Conservation (phyloP, 129 eudicot species). For the Oenanthe sinensis region DNA sequence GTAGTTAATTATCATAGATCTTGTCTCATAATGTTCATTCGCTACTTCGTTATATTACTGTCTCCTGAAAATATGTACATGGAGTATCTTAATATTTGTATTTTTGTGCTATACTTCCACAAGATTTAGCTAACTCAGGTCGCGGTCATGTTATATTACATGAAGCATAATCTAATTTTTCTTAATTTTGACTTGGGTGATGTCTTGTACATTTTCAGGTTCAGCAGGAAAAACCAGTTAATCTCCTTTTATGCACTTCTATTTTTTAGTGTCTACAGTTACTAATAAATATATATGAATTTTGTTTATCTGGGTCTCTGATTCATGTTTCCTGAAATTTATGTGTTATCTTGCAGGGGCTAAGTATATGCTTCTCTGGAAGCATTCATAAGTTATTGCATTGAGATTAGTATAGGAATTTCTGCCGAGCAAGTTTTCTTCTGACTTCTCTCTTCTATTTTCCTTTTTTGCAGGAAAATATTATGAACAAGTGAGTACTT, state of each 20-base stretch:
- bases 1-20: not conserved
- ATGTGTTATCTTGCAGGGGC: conserved; percentile 48
- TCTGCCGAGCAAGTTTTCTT: not conserved
- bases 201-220: conserved; percentile 30
- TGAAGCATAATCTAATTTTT: not conserved
- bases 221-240: not conserved
- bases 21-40: not conserved
- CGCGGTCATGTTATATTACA: not conserved
- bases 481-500: not conserved
- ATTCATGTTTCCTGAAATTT: conserved; percentile 12
- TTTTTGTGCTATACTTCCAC: conserved; percentile 16
- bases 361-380: conserved; percentile 34
- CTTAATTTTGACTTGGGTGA: conserved; percentile 7
- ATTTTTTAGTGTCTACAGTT: not conserved
- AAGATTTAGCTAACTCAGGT: not conserved
- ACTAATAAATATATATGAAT: not conserved
- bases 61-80: not conserved
- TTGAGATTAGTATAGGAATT: not conserved
- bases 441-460: not conserved
- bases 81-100: not conserved
- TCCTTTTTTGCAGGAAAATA: conserved; percentile 4
- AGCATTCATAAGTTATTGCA: conserved; percentile 29
- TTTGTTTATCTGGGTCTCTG: not conserved
- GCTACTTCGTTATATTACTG: not conserved
- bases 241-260: not conserved